These are phyloP conservation scores for Tylopilus sp. DNA, from an alignment of 768 basidiomycete species.

Conservation along the genomic window DNA sequence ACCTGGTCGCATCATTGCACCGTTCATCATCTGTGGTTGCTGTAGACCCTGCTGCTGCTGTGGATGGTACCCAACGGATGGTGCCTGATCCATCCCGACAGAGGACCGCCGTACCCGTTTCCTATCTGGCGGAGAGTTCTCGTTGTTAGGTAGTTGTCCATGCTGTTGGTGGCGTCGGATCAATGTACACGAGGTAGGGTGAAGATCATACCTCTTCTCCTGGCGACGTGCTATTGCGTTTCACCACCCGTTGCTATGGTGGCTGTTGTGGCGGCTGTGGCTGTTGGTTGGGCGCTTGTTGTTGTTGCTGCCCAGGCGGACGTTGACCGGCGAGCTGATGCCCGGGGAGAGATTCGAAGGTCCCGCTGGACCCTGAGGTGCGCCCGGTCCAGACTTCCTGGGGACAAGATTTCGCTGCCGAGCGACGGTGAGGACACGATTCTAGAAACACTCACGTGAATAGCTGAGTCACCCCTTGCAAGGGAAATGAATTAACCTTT, in stretches of 20 bases:
- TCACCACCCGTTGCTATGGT: too few relatives aligned
- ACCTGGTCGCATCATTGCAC: slow-evolving; percentile 40
- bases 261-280: slow-evolving; percentile 27
- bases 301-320: too few relatives aligned
- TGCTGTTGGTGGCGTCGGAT: slow-evolving; percentile 33
- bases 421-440: slow-evolving; percentile 31
- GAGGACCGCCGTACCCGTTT: too few relatives aligned
- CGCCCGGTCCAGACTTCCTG: slow-evolving; percentile 31
- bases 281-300: too few relatives aligned
- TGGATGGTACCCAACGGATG: slow-evolving; percentile 29
- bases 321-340: too few relatives aligned
- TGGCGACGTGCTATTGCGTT: too few relatives aligned
- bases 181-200: not conserved
- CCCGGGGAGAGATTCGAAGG: too few relatives aligned
- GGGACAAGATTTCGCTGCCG: slow-evolving; percentile 23
- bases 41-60: slow-evolving; percentile 33
- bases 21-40: slow-evolving; percentile 38
- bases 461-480: too few relatives aligned
- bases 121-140: too few relatives aligned
- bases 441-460: too few relatives aligned
- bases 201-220: too few relatives aligned
- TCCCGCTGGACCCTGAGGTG: slow-evolving; percentile 24
- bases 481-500: too few relatives aligned
- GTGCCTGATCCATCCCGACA: slow-evolving; percentile 41
- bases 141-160: slow-evolving; percentile 45